phyloP scores from a whole-genome alignment of 139 green algal species.

The Astrephomene gubernaculifera region DNA sequence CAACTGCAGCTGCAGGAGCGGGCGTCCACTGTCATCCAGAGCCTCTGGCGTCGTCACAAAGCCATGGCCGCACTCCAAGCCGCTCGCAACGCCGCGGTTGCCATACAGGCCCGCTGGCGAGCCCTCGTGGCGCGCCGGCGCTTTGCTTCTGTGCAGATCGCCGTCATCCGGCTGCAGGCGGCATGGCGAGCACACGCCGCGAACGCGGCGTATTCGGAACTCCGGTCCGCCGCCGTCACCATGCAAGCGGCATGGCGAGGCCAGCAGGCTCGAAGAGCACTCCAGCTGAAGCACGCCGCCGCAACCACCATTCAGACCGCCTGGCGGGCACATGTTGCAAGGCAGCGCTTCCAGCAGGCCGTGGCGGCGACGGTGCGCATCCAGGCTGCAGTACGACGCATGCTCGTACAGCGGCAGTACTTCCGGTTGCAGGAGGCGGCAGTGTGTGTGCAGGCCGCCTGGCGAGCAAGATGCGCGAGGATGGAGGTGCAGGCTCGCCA shows the following conservation, averaged over 20 bases:
- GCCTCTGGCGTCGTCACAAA: background rate
- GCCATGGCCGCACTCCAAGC: background rate
- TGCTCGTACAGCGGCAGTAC: background rate
- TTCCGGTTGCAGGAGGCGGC: constrained; percentile 32
- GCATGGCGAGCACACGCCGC: constrained; percentile 17
- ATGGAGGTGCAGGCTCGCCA: constrained; percentile 7
- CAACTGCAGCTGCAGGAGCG: background rate
- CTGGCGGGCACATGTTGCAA: constrained; percentile 47
- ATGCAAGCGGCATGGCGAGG: constrained; percentile 63
- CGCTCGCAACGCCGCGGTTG: constrained; percentile 5
- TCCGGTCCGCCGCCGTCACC: background rate
- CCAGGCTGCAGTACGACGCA: background rate
- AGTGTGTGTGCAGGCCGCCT: constrained; percentile 49
- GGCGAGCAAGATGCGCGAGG: constrained; percentile 7
- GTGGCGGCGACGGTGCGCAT: background rate
- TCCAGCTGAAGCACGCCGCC: background rate
- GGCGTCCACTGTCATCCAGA: background rate
- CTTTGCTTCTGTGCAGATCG: background rate
- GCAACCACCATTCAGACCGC: constrained; percentile 56
- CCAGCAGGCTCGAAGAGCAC: background rate
- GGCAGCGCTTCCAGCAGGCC: constrained; percentile 2
- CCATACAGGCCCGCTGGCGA: constrained; percentile 37
- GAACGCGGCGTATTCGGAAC: background rate
- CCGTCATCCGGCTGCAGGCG: constrained; percentile 49
- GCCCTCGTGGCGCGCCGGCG: background rate